phyloP scores from a whole-genome alignment of 805 yeast species.

The Candida anglica region DNA sequence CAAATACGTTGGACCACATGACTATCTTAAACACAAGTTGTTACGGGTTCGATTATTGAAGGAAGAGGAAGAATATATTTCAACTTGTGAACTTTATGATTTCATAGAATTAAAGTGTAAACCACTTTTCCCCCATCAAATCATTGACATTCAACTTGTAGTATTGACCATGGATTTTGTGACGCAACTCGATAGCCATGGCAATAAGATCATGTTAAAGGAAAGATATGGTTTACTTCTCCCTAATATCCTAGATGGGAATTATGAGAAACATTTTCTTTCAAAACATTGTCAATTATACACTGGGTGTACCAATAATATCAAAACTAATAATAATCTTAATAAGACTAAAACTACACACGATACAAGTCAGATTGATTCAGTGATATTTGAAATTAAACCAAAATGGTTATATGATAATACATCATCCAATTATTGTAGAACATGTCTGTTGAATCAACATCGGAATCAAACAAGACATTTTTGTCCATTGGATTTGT shows the following conservation, averaged over 20 bases:
- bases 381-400: constrained; percentile 45
- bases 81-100: constrained; percentile 37
- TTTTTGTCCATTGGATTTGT: constrained; percentile 47
- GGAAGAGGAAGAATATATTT: constrained; percentile 29
- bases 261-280: constrained; percentile 20
- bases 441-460: constrained; percentile 54
- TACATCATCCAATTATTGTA: constrained; percentile 40
- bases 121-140: constrained; percentile 24
- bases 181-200: constrained; percentile 20
- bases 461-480: constrained; percentile 27
- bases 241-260: constrained; percentile 36
- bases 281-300: constrained; percentile 36
- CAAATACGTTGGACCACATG: constrained; percentile 32
- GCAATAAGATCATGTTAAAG: constrained; percentile 25
- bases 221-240: constrained; percentile 43
- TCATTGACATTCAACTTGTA: constrained; percentile 29
- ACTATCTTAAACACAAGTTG: constrained; percentile 30
- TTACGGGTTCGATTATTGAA: constrained; percentile 34
- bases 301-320: constrained; percentile 9
- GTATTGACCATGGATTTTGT: constrained; percentile 28
- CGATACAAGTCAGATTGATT: constrained; percentile 4
- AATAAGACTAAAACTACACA: background rate
- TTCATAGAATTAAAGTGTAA: constrained; percentile 35
- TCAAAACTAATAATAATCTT: constrained; percentile 4
- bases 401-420: constrained; percentile 60